Conservation (phyloP, 768 basidiomycete species). For the Lactarius tabidus region DNA sequence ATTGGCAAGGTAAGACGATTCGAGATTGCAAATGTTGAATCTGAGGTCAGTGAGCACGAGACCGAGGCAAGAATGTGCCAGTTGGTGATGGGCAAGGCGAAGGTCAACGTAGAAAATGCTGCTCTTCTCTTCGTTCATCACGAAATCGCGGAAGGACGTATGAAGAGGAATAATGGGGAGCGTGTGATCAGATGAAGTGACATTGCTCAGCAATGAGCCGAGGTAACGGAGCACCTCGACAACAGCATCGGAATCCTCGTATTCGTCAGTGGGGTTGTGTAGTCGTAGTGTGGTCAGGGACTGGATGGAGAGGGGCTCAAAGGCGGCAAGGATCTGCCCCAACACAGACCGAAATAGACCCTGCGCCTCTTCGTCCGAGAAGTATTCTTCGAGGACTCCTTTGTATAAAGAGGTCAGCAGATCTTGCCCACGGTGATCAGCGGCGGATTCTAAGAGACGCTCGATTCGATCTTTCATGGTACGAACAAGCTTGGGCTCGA, state of each 20-base stretch:
- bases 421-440: not conserved
- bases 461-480: not conserved
- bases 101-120: not conserved
- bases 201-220: conserved; percentile 1
- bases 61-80: not conserved
- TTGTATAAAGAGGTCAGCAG: not conserved
- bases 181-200: not conserved
- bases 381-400: not conserved
- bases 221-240: not conserved
- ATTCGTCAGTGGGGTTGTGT: not conserved
- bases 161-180: not conserved
- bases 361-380: not conserved
- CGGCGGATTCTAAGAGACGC: not conserved
- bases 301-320: not conserved
- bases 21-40: conserved; percentile 3
- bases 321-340: conserved; percentile 1
- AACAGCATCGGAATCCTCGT: not conserved
- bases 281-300: not conserved
- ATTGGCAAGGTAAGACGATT: not conserved
- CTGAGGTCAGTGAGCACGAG: not conserved
- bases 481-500: not conserved
- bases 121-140: not conserved
- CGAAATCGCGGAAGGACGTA: not conserved
- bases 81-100: not conserved
- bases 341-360: conserved; percentile 1